Conservation (phyloP, 1,139 yeast genomes). For the Geotrichum reessii region DNA sequence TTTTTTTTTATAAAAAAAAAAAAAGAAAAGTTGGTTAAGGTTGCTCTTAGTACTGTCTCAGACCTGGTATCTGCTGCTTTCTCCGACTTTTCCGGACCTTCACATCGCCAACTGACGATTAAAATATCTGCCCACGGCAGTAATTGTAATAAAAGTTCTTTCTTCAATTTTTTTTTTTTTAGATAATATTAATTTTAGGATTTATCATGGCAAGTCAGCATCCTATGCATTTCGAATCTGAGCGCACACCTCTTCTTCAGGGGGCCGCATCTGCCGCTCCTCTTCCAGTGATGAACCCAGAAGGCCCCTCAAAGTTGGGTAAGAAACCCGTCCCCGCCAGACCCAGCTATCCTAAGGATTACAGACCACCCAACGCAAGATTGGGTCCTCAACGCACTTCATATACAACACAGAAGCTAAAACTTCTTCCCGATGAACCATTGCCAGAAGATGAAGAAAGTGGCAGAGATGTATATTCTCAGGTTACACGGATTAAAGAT, state of each 20-base stretch:
- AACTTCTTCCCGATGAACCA: constrained; percentile 79
- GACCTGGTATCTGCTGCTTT: background rate
- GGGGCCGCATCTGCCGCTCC: background rate
- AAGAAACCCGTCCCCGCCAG: background rate
- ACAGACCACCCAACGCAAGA: constrained; percentile 31
- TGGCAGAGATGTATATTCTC: constrained; percentile 64
- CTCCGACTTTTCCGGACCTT: background rate
- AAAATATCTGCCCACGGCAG: background rate
- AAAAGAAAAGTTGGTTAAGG: background rate
- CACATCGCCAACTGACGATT: background rate
- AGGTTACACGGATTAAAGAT: constrained; percentile 78
- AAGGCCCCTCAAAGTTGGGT: background rate
- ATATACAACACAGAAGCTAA: constrained; percentile 79
- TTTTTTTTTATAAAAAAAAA: background rate
- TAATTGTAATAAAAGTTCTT: background rate
- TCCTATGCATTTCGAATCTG: background rate
- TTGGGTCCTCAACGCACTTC: constrained; percentile 85
- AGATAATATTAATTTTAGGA: background rate
- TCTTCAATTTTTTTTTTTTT: background rate
- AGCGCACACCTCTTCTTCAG: background rate
- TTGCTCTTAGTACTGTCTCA: background rate
- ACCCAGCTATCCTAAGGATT: constrained; percentile 12
- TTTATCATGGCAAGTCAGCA: background rate
- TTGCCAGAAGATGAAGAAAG: constrained; percentile 37
- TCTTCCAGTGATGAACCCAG: background rate